Evolutionary conservation across 345 rosid species (phyloP).

Genomic region (Dovyalis caffra): DNA sequence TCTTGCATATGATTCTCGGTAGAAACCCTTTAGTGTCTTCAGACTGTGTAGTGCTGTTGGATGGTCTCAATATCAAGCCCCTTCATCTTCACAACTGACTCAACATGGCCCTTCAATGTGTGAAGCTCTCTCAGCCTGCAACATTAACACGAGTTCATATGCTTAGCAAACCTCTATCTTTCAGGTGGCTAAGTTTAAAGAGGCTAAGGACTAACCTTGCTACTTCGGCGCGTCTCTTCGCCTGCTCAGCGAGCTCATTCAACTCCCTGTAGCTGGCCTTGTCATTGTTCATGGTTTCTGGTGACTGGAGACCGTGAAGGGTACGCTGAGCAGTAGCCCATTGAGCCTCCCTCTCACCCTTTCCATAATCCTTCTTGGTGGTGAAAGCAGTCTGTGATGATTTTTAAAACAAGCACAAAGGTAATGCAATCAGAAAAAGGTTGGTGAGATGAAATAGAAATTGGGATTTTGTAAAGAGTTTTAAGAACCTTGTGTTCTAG

Average conservation of each 20-base stretch:
- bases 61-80: constrained; percentile 14
- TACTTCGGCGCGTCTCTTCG: constrained; percentile 82
- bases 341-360: constrained; percentile 87
- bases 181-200: not conserved
- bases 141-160: not conserved
- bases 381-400: constrained; percentile 72
- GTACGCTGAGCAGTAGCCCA: constrained; percentile 91
- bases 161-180: not conserved
- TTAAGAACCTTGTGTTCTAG: constrained; percentile 46
- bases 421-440: not conserved
- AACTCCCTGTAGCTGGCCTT: constrained; percentile 67
- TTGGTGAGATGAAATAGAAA: not conserved
- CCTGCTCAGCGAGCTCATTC: constrained; percentile 85
- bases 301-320: constrained; percentile 73
- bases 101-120: constrained; percentile 17
- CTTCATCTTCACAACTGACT: constrained; percentile 13
- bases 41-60: constrained; percentile 13
- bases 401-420: not conserved
- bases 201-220: constrained; percentile 51
- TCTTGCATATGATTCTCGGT: not conserved
- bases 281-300: constrained; percentile 54
- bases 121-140: constrained; percentile 13
- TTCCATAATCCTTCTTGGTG: constrained; percentile 82
- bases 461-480: not conserved
- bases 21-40: not conserved